Evolutionary conservation across 148 eudicot species (phyloP).

Genomic region (Persicaria tinctoria): DNA sequence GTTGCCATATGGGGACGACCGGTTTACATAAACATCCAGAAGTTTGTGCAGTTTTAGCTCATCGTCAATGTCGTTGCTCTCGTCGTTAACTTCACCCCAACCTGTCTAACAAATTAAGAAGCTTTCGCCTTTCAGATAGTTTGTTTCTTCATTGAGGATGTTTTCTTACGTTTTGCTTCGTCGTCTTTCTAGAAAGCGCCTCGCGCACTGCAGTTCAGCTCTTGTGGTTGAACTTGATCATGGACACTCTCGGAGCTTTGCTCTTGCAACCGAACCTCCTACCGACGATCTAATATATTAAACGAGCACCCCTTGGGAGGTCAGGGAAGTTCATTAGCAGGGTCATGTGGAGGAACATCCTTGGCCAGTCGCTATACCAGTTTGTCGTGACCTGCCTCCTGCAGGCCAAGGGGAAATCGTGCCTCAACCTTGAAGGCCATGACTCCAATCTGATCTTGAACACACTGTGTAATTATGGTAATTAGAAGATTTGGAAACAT

Average conservation of each 20-base stretch:
- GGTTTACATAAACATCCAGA: no score
- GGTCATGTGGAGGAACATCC: slow-evolving; percentile 92
- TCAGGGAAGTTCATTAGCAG: slow-evolving; percentile 68
- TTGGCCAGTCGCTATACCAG: slow-evolving; percentile 85
- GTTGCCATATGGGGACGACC: no score
- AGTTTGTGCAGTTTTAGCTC: no score
- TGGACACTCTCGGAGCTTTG: slow-evolving; percentile 97
- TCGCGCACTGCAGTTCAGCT: slow-evolving; percentile 95
- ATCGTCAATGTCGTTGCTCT: no score
- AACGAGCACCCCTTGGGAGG: slow-evolving; percentile 75
- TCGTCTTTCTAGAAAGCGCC: slow-evolving; percentile 49
- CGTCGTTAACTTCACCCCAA: no score
- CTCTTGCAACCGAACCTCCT: slow-evolving; percentile 94
- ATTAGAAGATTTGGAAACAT: no score
- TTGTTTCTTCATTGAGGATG: no score
- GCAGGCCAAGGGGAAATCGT: slow-evolving; percentile 50
- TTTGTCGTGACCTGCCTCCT: slow-evolving; percentile 69
- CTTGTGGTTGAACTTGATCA: slow-evolving; percentile 94
- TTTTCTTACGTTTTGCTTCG: not conserved
- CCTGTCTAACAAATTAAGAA: no score
- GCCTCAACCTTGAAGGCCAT: slow-evolving; percentile 45
- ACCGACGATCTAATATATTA: slow-evolving; percentile 61
- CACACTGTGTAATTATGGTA: slow-evolving; percentile 28
- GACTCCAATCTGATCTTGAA: slow-evolving; percentile 52
- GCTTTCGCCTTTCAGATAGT: no score